Conservation (phyloP, 371 early-diverging fungal species). For the Mucor plumbeus region DNA sequence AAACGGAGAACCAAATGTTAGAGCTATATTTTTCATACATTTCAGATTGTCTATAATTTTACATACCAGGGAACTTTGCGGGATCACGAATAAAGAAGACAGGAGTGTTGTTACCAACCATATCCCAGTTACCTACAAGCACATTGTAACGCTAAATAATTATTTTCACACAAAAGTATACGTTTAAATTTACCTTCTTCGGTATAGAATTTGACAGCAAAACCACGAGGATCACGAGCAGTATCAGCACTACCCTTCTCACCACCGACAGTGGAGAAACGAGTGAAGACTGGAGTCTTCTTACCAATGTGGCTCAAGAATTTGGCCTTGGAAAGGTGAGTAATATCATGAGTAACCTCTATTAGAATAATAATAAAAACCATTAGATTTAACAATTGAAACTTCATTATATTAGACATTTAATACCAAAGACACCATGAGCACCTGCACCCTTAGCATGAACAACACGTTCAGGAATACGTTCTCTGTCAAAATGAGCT, state of each 20-base stretch:
- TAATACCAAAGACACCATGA: slow-evolving; percentile 72
- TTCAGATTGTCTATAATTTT: not conserved
- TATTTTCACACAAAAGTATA: not conserved
- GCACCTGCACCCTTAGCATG: slow-evolving; percentile 60
- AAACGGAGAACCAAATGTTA: slow-evolving; percentile 5
- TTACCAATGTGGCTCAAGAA: slow-evolving; percentile 76
- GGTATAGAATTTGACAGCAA: slow-evolving; percentile 80
- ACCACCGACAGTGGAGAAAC: slow-evolving; percentile 86
- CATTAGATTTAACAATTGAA: not conserved
- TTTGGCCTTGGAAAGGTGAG: slow-evolving; percentile 74
- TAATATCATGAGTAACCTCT: slow-evolving; percentile 80
- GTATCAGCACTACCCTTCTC: slow-evolving; percentile 79
- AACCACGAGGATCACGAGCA: slow-evolving; percentile 81
- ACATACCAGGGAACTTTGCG: slow-evolving; percentile 69
- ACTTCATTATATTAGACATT: too few species aligned
- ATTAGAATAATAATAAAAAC: not conserved
- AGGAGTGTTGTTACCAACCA: slow-evolving; percentile 78
- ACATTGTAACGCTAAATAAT: not conserved
- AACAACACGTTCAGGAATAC: slow-evolving; percentile 64
- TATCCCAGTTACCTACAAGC: slow-evolving; percentile 62
- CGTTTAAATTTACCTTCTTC: slow-evolving; percentile 57
- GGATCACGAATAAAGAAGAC: slow-evolving; percentile 79
- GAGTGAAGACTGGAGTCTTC: slow-evolving; percentile 78
- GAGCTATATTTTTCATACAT: not conserved
- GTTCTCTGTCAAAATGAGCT: slow-evolving; percentile 86